A percentile compares a stretch with the other conserved stretches of the same genome.
These are phyloP conservation scores for Diplodia corticola DNA, from an alignment of 2,329 filamentous ascomycete genomes.

Conservation along the genomic window DNA sequence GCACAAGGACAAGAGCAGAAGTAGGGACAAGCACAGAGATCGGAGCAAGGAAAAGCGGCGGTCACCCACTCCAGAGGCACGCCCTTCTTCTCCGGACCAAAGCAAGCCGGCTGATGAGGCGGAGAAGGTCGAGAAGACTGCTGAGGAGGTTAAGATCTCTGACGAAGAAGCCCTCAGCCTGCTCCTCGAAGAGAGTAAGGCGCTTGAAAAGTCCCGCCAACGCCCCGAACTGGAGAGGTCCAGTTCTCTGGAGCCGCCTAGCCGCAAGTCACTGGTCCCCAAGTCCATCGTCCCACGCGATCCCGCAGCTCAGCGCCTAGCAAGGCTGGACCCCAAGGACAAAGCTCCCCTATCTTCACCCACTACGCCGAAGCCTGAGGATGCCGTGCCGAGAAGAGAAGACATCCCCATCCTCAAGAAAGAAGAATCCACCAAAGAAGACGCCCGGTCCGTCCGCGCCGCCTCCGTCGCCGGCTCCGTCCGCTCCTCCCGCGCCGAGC, in stretches of 20 bases:
- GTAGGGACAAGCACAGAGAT: background rate
- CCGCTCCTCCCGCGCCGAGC: constrained; percentile 15
- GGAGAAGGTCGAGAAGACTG: constrained; percentile 27
- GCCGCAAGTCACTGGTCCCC: constrained; percentile 40
- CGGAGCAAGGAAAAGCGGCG: constrained; percentile 25
- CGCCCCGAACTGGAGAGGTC: constrained; percentile 40
- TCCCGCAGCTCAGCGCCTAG: constrained; percentile 33
- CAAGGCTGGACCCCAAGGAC: constrained; percentile 30
- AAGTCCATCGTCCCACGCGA: constrained; percentile 30
- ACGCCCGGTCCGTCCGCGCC: constrained; percentile 5
- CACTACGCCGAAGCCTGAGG: background rate
- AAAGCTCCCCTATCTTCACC: background rate
- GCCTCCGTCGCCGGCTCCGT: constrained; percentile 10
- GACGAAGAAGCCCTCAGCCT: constrained; percentile 39
- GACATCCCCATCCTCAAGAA: background rate
- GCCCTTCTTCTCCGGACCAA: constrained; percentile 16
- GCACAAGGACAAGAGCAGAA: background rate
- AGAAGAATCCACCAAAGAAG: constrained; percentile 10
- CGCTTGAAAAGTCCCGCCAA: constrained; percentile 40
- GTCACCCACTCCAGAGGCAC: constrained; percentile 22
- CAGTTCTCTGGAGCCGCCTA: constrained; percentile 42
- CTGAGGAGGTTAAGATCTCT: constrained; percentile 36
- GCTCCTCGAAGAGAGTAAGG: constrained; percentile 40
- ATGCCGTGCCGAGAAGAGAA: background rate
- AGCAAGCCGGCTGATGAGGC: constrained; percentile 26